phyloP scores from a whole-genome alignment of 1,284 basidiomycete genomes.

The Inonotus obliquus region DNA sequence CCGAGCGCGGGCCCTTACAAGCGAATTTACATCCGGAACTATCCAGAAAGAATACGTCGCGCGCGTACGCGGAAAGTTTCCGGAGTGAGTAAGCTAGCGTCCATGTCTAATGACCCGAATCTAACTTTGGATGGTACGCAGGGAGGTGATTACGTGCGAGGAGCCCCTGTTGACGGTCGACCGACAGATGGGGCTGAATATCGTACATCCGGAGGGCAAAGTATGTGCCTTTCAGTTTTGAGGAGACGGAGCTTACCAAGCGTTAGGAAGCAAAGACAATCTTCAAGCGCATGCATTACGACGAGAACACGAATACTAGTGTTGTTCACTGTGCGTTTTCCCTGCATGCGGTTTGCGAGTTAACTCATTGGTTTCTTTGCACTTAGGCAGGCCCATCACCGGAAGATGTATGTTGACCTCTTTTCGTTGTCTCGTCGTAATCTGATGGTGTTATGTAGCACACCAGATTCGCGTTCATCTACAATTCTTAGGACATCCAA shows the following conservation, averaged over 20 bases:
- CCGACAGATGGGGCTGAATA: conserved; percentile 92
- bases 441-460: conserved; percentile 40
- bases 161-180: conserved; percentile 90
- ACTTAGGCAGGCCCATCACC: conserved; percentile 75
- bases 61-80: conserved; percentile 79
- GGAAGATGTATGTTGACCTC: conserved; percentile 70
- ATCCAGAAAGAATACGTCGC: conserved; percentile 93
- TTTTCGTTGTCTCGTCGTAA: conserved; percentile 4
- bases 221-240: conserved; percentile 34
- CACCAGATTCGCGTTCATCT: conserved; percentile 96
- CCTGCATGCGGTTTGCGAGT: conserved; percentile 12
- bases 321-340: conserved; percentile 76
- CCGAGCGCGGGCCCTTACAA: conserved; percentile 69
- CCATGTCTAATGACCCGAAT: conserved; percentile 1
- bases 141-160: conserved; percentile 78
- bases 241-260: not conserved
- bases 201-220: conserved; percentile 92
- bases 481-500: conserved; percentile 91
- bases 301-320: conserved; percentile 77
- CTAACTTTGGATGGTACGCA: conserved; percentile 27
- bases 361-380: not conserved
- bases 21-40: conserved; percentile 77
- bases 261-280: conserved; percentile 82
- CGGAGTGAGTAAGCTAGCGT: conserved; percentile 49
- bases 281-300: conserved; percentile 85